A percentile compares a stretch with the other conserved stretches of the same genome.
These are phyloP conservation scores for Fusarium haematococcum DNA, from an alignment of 2,329 filamentous ascomycete species.

Conservation along the genomic window DNA sequence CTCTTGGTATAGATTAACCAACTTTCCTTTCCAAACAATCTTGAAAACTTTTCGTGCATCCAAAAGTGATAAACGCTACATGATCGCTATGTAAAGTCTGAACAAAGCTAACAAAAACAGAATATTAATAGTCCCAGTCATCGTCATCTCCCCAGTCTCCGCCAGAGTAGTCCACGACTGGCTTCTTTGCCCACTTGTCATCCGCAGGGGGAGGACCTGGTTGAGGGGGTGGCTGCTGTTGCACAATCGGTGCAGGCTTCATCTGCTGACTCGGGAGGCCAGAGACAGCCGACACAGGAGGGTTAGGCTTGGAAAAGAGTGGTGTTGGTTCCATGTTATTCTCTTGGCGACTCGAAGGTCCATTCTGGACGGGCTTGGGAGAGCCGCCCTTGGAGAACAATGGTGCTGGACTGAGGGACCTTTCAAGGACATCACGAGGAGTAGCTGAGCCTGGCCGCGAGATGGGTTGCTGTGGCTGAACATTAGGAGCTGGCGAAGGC, in stretches of 20 bases:
- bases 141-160: conserved; percentile 44
- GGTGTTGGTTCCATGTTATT: conserved; percentile 6
- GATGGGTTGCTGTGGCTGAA: conserved; percentile 14
- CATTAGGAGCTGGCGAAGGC: neutral
- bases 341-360: neutral
- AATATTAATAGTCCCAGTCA: conserved; percentile 42
- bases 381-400: conserved; percentile 19
- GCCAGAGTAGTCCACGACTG: conserved; percentile 40
- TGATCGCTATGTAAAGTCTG: conserved; percentile 19
- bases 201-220: conserved; percentile 10
- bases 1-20: neutral
- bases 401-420: conserved; percentile 1
- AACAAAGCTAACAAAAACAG: neutral
- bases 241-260: neutral
- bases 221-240: neutral
- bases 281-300: conserved; percentile 6
- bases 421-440: neutral
- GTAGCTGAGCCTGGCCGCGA: neutral
- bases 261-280: conserved; percentile 8
- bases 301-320: conserved; percentile 5
- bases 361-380: conserved; percentile 11
- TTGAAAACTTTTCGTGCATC: conserved; percentile 3
- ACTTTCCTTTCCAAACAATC: conserved; percentile 12
- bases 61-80: conserved; percentile 20
- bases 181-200: conserved; percentile 44